phyloP scores from a whole-genome alignment of 345 rosid species.

The Eucalyptus rudis region DNA sequence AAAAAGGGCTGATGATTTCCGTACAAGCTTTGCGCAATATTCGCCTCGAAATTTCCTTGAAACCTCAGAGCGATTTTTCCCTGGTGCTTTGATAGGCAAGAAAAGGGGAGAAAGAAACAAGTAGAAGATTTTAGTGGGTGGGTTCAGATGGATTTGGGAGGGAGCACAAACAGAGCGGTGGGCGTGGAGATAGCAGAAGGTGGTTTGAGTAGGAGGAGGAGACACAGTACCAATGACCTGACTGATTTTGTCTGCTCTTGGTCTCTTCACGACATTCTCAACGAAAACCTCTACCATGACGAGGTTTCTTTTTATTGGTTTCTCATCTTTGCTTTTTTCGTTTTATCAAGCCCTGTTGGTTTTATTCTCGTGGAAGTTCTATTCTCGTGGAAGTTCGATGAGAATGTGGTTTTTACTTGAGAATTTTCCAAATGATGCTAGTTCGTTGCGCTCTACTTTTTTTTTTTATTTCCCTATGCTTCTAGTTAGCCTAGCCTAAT shows the following conservation, averaged over 20 bases:
- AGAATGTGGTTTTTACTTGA: not conserved
- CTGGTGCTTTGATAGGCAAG: not conserved
- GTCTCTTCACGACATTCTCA: slow-evolving; percentile 20
- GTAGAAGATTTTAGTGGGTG: not conserved
- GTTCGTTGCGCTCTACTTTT: not conserved
- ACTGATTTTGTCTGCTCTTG: slow-evolving; percentile 7
- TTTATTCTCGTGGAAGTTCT: not conserved
- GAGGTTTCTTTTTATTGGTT: not conserved
- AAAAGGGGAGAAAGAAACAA: not conserved
- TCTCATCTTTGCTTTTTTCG: not conserved
- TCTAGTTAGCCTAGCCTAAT: too few relatives aligned
- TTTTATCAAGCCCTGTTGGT: not conserved
- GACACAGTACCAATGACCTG: not conserved
- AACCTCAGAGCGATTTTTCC: not conserved
- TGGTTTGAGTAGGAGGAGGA: not conserved
- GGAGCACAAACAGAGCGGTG: not conserved
- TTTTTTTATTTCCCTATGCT: too few relatives aligned
- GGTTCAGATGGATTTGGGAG: not conserved
- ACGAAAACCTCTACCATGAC: slow-evolving; percentile 10
- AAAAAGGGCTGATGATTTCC: not conserved
- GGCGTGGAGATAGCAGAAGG: not conserved
- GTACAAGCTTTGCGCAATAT: not conserved
- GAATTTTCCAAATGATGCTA: not conserved
- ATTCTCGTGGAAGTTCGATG: not conserved
- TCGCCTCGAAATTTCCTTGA: not conserved